Evolutionary conservation across 2,329 filamentous ascomycete genomes (phyloP).

Genomic region (Ophiostoma ulmi): DNA sequence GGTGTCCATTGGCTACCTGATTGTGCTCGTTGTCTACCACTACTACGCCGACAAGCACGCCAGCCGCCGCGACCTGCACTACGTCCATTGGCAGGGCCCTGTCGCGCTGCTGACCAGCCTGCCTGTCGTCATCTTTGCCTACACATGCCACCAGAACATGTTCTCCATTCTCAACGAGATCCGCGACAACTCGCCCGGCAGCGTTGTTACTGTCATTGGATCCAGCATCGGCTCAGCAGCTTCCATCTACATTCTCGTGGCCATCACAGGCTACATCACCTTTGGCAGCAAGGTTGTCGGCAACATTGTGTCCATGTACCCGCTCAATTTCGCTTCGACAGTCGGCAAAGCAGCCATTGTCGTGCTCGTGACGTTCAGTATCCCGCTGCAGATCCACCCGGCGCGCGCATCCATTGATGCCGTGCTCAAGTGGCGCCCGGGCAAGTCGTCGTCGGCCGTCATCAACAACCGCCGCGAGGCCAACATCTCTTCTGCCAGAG

Average conservation of each 20-base stretch:
- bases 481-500: constrained; percentile 36
- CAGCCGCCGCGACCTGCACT: constrained; percentile 65
- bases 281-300: constrained; percentile 86
- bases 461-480: constrained; percentile 12
- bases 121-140: constrained; percentile 97
- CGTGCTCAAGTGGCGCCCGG: constrained; percentile 85
- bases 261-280: constrained; percentile 90
- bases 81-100: constrained; percentile 73
- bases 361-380: constrained; percentile 90
- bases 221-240: constrained; percentile 87
- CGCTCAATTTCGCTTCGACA: constrained; percentile 73
- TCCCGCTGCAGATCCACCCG: constrained; percentile 91
- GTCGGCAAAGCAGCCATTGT: constrained; percentile 95
- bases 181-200: constrained; percentile 69
- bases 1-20: constrained; percentile 88
- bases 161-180: constrained; percentile 98
- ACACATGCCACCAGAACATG: constrained; percentile 99
- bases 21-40: constrained; percentile 88
- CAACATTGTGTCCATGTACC: constrained; percentile 91
- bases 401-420: constrained; percentile 94
- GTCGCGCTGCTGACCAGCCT: constrained; percentile 77
- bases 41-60: constrained; percentile 74
- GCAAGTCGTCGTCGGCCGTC: constrained; percentile 26
- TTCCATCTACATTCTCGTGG: constrained; percentile 80
- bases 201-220: constrained; percentile 71